Percentiles rank a stretch among this genome's conserved stretches.
Evolutionary conservation across 2,329 filamentous ascomycete species (phyloP).

Genomic region (Microdochium nivale): DNA sequence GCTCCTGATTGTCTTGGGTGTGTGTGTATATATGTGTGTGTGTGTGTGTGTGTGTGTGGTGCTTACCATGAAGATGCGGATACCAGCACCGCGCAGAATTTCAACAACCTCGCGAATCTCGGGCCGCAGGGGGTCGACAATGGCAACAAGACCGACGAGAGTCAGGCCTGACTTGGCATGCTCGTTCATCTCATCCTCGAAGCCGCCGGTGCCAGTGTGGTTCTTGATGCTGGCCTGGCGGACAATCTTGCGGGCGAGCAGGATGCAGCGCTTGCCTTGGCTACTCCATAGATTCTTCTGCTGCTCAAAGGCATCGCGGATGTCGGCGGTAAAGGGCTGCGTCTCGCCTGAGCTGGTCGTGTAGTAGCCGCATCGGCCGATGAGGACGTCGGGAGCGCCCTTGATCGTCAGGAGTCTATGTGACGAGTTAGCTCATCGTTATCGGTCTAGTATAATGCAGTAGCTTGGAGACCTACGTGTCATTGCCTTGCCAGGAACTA

Average conservation of each 20-base stretch:
- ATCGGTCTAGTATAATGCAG: neutral
- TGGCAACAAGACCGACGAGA: constrained; percentile 66
- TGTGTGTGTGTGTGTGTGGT: neutral
- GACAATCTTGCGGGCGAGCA: constrained; percentile 55
- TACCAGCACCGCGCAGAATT: constrained; percentile 60
- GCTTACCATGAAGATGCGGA: constrained; percentile 67
- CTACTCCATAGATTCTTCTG: constrained; percentile 62
- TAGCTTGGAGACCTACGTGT: constrained; percentile 20
- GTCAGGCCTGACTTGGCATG: constrained; percentile 56
- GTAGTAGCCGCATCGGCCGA: constrained; percentile 52
- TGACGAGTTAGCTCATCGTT: neutral
- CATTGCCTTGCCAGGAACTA: constrained; percentile 22
- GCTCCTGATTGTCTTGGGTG: no score
- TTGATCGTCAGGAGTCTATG: constrained; percentile 61
- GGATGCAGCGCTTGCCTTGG: constrained; percentile 58
- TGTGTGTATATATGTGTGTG: no score
- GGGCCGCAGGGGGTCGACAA: constrained; percentile 69
- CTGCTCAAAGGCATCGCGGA: constrained; percentile 38
- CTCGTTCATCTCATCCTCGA: constrained; percentile 48
- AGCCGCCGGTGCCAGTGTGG: constrained; percentile 34
- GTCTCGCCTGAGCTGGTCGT: constrained; percentile 46
- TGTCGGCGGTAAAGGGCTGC: constrained; percentile 35
- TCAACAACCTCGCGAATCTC: constrained; percentile 61
- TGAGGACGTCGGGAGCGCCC: constrained; percentile 66
- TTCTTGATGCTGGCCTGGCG: constrained; percentile 27